A percentile compares a stretch with the other conserved stretches of the same genome.
Conservation (phyloP, 257 asterid species). For the Plantago ovata region DNA sequence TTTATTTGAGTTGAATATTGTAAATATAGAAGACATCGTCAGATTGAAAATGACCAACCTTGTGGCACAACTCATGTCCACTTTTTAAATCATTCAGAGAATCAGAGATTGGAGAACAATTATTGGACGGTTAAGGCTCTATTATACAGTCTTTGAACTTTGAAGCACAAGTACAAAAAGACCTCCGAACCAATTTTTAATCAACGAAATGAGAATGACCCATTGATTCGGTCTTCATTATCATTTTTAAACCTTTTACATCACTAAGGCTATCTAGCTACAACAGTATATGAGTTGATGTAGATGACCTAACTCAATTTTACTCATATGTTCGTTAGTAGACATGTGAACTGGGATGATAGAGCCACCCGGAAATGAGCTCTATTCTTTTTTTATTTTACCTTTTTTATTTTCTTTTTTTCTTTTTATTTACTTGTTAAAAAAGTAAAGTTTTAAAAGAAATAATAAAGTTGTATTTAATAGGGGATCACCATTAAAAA, state of each 20-base stretch:
- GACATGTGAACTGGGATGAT: too few relatives aligned
- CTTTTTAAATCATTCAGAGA: constrained; percentile 21
- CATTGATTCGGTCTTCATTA: constrained; percentile 24
- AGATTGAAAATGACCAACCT: constrained; percentile 42
- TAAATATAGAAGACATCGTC: constrained; percentile 10
- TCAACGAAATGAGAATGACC: constrained; percentile 26
- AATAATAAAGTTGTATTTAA: too few relatives aligned
- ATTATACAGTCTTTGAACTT: background rate
- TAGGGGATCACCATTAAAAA: too few relatives aligned
- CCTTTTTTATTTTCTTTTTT: too few relatives aligned
- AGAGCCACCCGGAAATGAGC: too few relatives aligned
- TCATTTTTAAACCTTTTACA: background rate
- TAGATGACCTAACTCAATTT: too few relatives aligned
- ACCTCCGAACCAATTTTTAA: constrained; percentile 18
- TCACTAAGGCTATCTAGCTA: too few relatives aligned
- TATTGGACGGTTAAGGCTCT: constrained; percentile 36
- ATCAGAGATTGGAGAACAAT: constrained; percentile 29
- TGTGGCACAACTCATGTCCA: constrained; percentile 22
- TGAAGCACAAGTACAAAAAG: constrained; percentile 27
- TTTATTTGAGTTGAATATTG: constrained; percentile 9
- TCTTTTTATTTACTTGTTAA: too few relatives aligned
- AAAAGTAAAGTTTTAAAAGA: too few relatives aligned
- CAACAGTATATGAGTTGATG: too few relatives aligned
- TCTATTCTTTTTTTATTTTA: too few relatives aligned
- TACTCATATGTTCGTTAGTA: too few relatives aligned